These are phyloP conservation scores for Vanderwaltozyma tropicalis DNA, from an alignment of 805 yeast genomes.

Conservation along the genomic window DNA sequence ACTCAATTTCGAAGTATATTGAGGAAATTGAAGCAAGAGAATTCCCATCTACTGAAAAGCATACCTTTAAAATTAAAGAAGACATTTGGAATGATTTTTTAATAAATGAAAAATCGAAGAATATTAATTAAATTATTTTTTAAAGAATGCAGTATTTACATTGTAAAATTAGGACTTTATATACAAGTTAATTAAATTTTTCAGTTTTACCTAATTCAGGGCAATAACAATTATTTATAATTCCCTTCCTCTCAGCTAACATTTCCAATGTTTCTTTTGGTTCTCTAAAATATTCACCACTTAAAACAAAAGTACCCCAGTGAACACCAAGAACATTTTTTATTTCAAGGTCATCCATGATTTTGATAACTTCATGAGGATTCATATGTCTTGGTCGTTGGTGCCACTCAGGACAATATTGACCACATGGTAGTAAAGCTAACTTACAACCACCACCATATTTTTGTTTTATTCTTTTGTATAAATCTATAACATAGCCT, in stretches of 20 bases:
- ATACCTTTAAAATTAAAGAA: slow-evolving; percentile 60
- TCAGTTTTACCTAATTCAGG: slow-evolving; percentile 74
- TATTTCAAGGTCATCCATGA: slow-evolving; percentile 53
- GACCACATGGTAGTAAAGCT: slow-evolving; percentile 85
- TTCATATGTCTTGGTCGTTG: slow-evolving; percentile 80
- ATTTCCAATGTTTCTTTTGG: slow-evolving; percentile 54
- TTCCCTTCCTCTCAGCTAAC: slow-evolving; percentile 34
- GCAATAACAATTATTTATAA: slow-evolving; percentile 34
- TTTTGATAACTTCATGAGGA: slow-evolving; percentile 65
- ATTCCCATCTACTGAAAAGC: slow-evolving; percentile 54
- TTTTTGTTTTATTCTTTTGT: slow-evolving; percentile 49
- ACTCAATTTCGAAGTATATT: slow-evolving; percentile 44
- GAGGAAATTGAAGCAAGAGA: slow-evolving; percentile 42
- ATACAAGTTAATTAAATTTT: slow-evolving; percentile 27
- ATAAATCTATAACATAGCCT: slow-evolving; percentile 72
- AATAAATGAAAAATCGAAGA: not conserved
- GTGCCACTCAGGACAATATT: slow-evolving; percentile 92
- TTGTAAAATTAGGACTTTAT: too few relatives aligned
- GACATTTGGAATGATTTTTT: slow-evolving; percentile 37
- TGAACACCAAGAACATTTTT: slow-evolving; percentile 74
- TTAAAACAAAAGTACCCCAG: slow-evolving; percentile 90
- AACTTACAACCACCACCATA: slow-evolving; percentile 51
- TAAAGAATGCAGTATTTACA: not conserved
- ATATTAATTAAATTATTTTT: not conserved
- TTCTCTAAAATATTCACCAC: slow-evolving; percentile 80